Evolutionary conservation across 306 rosid species (phyloP), one percentile per base, ranked within the genome.

Genomic region (Prunus mume): DNA sequence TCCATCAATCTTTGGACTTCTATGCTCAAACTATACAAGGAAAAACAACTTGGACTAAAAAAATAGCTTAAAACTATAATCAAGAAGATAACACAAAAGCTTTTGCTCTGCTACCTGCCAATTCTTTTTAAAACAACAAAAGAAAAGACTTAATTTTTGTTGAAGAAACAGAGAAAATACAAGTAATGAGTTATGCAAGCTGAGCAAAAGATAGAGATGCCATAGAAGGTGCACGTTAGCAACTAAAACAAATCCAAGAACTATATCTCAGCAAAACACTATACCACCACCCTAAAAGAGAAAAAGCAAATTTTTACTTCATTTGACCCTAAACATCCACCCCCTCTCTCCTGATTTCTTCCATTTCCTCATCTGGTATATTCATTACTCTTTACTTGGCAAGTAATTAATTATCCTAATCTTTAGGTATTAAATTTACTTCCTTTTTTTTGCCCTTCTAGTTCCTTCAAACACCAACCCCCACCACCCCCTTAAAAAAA

Each of bases 1-100:
- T 49, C 41, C 52, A 76, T 34, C 55, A 45, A 62, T 57, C 38
- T 49, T 52, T 20, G 66, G 76, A 14, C 51, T 72, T 46, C 14
- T 20, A 41, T 30, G 51, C 15, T 74, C 71, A 24, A 22, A 15
- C 17, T 74, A 62, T 17, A 49, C 57, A 27, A 58, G 2, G 3
- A 38, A 66, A 0, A 22, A 9, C 41, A 2, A 15, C 62, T 56
- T 56, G 25, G 73, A 19, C 46, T 27, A 3, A 50, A 41, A 41
- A 43, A 66, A 15, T 0, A 66, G 43, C 43, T 38, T 12, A 9
- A 46, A 28, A 55, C 14, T 68, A 69, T 11, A 51, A 20, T 65
- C 55, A 20, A 11, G 25, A 45, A 4, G 0, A 14, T 14, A 24
- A 28, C 18, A 25, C 3, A 62, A 62, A 62, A 65, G 17, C 46